phyloP scores from a whole-genome alignment of 345 rosid species.

The Cardamine occulta region DNA sequence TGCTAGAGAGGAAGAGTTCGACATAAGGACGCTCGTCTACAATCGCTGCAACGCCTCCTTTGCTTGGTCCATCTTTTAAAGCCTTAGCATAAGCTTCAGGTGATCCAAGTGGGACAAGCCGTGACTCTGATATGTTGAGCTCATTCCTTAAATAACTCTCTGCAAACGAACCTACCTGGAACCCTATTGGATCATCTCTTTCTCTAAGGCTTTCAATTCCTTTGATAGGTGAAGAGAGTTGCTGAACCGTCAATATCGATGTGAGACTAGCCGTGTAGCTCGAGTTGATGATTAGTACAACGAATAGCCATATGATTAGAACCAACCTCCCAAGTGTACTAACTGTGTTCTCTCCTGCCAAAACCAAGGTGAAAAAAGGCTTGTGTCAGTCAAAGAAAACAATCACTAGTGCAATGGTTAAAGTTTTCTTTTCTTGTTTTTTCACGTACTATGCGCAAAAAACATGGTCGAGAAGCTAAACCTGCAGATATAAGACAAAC shows the following conservation, averaged over 20 bases:
- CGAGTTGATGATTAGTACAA: constrained; percentile 88
- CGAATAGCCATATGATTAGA: constrained; percentile 88
- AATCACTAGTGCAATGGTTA: not conserved
- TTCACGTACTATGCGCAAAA: constrained; percentile 84
- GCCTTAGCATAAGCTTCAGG: constrained; percentile 83
- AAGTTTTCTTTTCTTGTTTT: not conserved
- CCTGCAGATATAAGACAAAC: constrained; percentile 64
- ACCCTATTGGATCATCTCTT: constrained; percentile 73
- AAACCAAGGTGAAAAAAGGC: constrained; percentile 28
- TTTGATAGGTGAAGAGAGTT: constrained; percentile 74
- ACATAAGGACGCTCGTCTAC: constrained; percentile 86
- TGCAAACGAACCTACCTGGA: constrained; percentile 88
- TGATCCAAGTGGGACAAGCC: constrained; percentile 77
- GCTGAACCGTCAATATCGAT: constrained; percentile 92
- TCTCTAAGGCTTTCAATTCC: constrained; percentile 76
- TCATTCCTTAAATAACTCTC: constrained; percentile 75
- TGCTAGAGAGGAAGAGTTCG: constrained; percentile 75
- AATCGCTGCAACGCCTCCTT: constrained; percentile 91
- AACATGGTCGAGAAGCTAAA: constrained; percentile 95
- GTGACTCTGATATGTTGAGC: constrained; percentile 67
- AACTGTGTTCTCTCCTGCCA: constrained; percentile 80
- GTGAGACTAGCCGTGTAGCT: constrained; percentile 98
- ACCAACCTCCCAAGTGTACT: constrained; percentile 88
- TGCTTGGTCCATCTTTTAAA: constrained; percentile 65
- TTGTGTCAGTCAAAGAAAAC: constrained; percentile 40